phyloP scores from a whole-genome alignment of 768 basidiomycete genomes.

The Calvatia gigantea region DNA sequence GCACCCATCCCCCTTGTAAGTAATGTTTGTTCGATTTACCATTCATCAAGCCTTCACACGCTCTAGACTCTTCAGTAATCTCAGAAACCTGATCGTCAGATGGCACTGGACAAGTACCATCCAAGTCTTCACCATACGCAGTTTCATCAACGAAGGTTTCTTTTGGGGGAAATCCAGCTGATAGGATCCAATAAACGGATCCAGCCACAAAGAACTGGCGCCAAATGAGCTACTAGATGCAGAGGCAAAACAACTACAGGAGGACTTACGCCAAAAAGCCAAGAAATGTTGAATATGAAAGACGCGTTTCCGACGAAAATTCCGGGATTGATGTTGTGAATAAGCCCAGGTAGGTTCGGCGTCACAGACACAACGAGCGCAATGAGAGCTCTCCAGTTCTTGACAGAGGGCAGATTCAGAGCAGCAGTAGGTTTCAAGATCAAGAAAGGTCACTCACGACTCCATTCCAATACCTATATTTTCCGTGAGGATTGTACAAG shows the following conservation, averaged over 20 bases:
- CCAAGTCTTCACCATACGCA: conserved; percentile 26
- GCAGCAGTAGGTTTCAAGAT: background rate
- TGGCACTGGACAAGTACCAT: background rate
- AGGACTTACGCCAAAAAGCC: conserved; percentile 66
- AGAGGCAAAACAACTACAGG: background rate
- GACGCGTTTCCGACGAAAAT: conserved; percentile 57
- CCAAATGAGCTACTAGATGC: background rate
- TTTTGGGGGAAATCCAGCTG: conserved; percentile 34
- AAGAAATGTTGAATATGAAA: conserved; percentile 67
- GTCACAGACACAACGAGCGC: conserved; percentile 66
- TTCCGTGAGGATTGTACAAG: conserved; percentile 77
- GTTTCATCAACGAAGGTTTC: conserved; percentile 38
- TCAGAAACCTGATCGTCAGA: background rate
- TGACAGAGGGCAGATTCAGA: background rate
- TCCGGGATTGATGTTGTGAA: conserved; percentile 64
- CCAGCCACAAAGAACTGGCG: conserved; percentile 37
- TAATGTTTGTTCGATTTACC: too few relatives aligned
- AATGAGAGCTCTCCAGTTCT: conserved; percentile 82
- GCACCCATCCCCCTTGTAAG: too few relatives aligned
- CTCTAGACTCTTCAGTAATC: background rate
- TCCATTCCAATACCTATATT: conserved; percentile 76
- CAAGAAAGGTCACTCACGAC: conserved; percentile 43
- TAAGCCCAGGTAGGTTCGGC: conserved; percentile 74
- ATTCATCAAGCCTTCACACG: background rate
- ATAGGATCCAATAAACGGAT: conserved; percentile 33